Base-by-base conservation (phyloP, 768 basidiomycete species). In the Cyclocybe cylindracea region DNA sequence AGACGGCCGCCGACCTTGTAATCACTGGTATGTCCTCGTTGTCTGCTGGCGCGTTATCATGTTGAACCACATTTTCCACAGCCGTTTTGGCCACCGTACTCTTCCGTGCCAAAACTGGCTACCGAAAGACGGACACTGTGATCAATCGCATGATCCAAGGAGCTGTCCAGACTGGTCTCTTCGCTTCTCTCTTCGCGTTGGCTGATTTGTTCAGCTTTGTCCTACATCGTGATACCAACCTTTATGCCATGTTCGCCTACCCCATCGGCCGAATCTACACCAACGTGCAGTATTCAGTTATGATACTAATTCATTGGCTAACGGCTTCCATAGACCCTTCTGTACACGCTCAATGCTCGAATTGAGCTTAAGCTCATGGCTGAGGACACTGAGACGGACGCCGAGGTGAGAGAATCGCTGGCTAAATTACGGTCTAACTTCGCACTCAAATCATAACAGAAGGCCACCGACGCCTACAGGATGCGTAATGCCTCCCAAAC, bases 101-200 rank as follows among this genome's bases (percentile, higher is more conserved):
- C 40, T 51, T 62, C 49, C 73, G 72, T 43, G 74, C 74, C 10
- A 69, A 75, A 46, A 82, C 81, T 7, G 82, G 83, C 13, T 78
- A 80, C 65, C 69, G 65, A 10, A 75, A 66, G 55, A 83, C 77
- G 7, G 79, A 84, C 52, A 76, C 69, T 0, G 67, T 82, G 46
- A 75, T 82, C 53, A 78, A 80, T 49, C 75, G 78, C 36, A 68
- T 82, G 2, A 82, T 82, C 57, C 78, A 78, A 45, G 79, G 79
- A 34, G 79, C 80, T 3, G 63, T 82, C 36, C 79, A 82, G 53
- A 82, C 82, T 4, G 80, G 82, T 41, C 57, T 79, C 8, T 81
- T 82, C 52, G 77, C 75, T n/a, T 75, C 77, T 0, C 59, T 79
- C 3, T 79, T 83, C 42, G 78, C 82, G 11, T 53, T 81, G 33